These are phyloP conservation scores for Paecilomyces sp. DNA, from an alignment of 2,329 filamentous ascomycete genomes.

Conservation along the genomic window DNA sequence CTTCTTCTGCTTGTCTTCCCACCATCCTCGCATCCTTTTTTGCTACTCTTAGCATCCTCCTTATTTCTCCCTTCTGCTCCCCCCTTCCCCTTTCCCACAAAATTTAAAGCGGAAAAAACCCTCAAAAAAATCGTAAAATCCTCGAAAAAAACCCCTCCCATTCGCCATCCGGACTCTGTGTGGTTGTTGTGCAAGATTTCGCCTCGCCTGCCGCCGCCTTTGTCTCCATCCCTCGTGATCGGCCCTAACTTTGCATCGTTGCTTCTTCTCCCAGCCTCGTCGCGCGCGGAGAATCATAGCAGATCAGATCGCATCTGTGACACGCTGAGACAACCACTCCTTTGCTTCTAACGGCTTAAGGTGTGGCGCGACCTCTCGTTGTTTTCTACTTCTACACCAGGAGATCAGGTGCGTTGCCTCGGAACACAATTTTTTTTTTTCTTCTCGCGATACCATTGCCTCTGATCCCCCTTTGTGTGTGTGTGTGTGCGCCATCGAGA, in stretches of 20 bases:
- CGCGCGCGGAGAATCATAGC: background rate
- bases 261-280: background rate
- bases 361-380: background rate
- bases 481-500: background rate
- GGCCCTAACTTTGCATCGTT: constrained; percentile 3
- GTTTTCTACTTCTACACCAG: background rate
- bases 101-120: constrained; percentile 27
- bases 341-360: background rate
- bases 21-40: constrained; percentile 7
- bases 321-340: constrained; percentile 1
- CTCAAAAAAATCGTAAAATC: constrained; percentile 32
- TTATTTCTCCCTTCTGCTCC: constrained; percentile 13
- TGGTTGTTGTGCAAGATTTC: constrained; percentile 18
- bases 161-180: constrained; percentile 17
- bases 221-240: constrained; percentile 10
- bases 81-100: constrained; percentile 21
- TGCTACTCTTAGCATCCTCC: constrained; percentile 13
- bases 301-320: background rate
- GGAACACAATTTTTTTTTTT: background rate
- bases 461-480: background rate
- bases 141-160: constrained; percentile 21
- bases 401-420: background rate
- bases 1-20: constrained; percentile 2
- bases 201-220: constrained; percentile 1
- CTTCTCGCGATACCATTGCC: background rate